Evolutionary conservation across 345 rosid genomes (phyloP).

Genomic region (Eutrema yunnanense): DNA sequence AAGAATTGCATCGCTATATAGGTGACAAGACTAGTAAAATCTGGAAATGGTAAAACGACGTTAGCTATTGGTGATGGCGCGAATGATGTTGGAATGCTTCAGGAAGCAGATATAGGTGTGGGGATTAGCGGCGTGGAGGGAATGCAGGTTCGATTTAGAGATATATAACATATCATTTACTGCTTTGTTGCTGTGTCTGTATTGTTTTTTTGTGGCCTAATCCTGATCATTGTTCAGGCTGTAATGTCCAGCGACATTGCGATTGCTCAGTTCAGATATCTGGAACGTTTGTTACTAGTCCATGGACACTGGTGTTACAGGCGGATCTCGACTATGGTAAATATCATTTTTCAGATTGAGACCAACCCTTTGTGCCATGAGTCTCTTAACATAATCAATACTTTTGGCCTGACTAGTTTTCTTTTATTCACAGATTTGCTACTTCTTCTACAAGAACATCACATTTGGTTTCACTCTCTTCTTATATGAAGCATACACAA

Average conservation of each 20-base stretch:
- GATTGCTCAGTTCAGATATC: conserved; percentile 83
- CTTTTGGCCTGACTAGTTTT: conserved; percentile 6
- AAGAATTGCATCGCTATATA: conserved; percentile 30
- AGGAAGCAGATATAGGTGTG: conserved; percentile 92
- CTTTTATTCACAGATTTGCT: conserved; percentile 64
- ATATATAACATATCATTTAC: not conserved
- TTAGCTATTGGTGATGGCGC: conserved; percentile 98
- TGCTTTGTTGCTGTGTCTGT: not conserved
- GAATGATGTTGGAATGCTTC: conserved; percentile 99
- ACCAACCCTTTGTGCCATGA: not conserved
- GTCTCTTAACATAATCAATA: not conserved
- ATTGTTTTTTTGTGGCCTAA: not conserved
- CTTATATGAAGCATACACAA: conserved; percentile 61
- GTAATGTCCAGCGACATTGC: conserved; percentile 96
- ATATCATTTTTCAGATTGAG: not conserved
- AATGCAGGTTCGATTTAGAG: conserved; percentile 64
- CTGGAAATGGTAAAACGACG: conserved; percentile 72
- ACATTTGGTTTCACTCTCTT: conserved; percentile 69
- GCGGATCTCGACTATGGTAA: conserved; percentile 84
- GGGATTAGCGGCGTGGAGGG: conserved; percentile 99
- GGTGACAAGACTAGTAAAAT: conserved; percentile 90
- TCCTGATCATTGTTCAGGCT: conserved; percentile 44
- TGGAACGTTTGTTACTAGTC: conserved; percentile 84
- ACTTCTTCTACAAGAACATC: conserved; percentile 95
- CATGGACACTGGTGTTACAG: conserved; percentile 99